Evolutionary conservation across 192 early-diverging fungal species (phyloP), one percentile per base, ranked within the genome.

Genomic region (Coemansia biformis): DNA sequence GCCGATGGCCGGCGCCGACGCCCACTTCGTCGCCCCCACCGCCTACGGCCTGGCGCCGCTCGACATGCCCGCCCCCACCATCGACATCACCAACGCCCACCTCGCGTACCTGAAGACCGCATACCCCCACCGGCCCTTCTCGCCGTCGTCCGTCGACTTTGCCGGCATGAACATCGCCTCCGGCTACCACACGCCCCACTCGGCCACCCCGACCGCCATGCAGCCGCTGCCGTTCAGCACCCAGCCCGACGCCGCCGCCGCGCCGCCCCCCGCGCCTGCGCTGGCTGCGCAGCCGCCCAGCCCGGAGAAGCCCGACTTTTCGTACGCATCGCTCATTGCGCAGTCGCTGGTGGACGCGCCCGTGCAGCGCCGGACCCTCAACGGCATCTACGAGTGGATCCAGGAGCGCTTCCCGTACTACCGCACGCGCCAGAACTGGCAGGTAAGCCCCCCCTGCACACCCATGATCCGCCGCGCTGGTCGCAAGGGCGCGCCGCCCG

Each of bases 321-420:
- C 86, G 28, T 93, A 93, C 63, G 88, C 87, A 8, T 83, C 82
- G 38, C 65, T 93, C 36, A 90, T 93, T 52, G 79, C 86, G 1
- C 80, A 90, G 62, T 89, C 91, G 31, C 87, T 93, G 46, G 73
- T 83, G 43, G 78, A 76, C 14, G 78, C 75, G 26, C 78, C 81
- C 12, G 65, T 73, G 38, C 76, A 84, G 57, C 78, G 80, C 48
- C 63, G 89, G 44, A 90, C 91, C 0, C 77, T 93, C 22, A 85
- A 85, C 48, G 89, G 86, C n/a, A 91, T 93, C 46, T 93, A 93
- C 68, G 78, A 85, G 33, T 92, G 84, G 78, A 81, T 90, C 18
- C 81, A 81, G 54, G 81, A 83, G 29, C 59, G 85, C 53, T 92
- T 85, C 52, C 86, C 87, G 19, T 92, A 88, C 64, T 93, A 84